Percentiles rank a stretch among this genome's conserved stretches.
These are phyloP conservation scores for Neurospora tetraspora DNA, from an alignment of 495 filamentous ascomycete genomes.

Conservation along the genomic window DNA sequence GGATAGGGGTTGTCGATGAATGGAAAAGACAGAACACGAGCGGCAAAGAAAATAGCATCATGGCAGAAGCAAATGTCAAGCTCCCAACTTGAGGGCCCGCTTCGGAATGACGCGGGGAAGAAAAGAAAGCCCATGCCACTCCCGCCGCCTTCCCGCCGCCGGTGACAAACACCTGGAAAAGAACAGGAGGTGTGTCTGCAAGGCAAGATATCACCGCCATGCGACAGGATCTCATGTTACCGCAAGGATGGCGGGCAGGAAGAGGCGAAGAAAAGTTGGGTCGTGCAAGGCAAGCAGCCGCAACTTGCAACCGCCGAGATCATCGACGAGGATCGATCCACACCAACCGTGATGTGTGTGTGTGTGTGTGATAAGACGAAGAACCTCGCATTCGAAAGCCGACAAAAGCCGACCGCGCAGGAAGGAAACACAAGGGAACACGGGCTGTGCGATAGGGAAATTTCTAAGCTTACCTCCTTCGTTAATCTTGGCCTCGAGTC, in stretches of 20 bases:
- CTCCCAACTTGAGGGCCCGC: neutral
- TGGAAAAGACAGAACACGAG: neutral
- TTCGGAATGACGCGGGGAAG: neutral
- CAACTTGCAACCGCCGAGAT: neutral
- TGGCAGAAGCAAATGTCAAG: neutral
- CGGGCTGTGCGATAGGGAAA: neutral
- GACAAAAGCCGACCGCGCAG: slow-evolving; percentile 25
- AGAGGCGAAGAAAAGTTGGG: slow-evolving; percentile 1
- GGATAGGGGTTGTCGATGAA: neutral
- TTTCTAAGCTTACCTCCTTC: slow-evolving; percentile 70
- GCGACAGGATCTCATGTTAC: neutral
- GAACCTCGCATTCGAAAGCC: slow-evolving; percentile 15
- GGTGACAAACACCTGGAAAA: neutral
- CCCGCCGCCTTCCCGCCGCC: neutral
- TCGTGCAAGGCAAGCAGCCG: slow-evolving; percentile 1
- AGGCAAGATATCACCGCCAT: neutral
- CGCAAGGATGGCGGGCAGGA: neutral
- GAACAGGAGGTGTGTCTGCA: neutral
- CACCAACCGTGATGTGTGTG: neutral
- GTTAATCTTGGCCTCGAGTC: slow-evolving; percentile 79
- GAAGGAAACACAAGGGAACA: slow-evolving; percentile 4
- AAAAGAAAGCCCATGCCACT: neutral
- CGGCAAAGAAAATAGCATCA: neutral
- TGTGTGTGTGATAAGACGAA: neutral
- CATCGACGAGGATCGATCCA: neutral